Evolutionary conservation across 352 stramenopile species (phyloP).

Genomic region (Phytophthora capsici): DNA sequence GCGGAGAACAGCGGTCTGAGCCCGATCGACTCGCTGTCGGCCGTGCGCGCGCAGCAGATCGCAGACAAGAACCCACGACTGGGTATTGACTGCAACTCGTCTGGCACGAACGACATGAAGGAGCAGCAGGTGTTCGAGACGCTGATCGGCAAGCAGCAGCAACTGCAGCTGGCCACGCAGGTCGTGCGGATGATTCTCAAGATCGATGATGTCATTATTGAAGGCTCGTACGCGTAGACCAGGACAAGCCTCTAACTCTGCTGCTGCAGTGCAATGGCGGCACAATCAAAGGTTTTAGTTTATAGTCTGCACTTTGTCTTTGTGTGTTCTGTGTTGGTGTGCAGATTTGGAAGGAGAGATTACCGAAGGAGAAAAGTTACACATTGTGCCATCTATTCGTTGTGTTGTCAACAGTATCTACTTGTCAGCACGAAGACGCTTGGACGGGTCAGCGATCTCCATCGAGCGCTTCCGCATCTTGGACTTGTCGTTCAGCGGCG

Average conservation of each 20-base stretch:
- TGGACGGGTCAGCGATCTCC: conserved; percentile 50
- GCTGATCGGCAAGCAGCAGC: conserved; percentile 99
- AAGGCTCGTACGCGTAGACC: conserved; percentile 89
- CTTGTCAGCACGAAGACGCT: conserved; percentile 45
- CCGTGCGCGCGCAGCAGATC: conserved; percentile 95
- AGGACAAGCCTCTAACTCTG: conserved; percentile 30
- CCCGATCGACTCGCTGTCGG: conserved; percentile 98
- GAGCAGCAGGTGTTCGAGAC: conserved; percentile 99
- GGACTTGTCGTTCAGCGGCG: conserved; percentile 67
- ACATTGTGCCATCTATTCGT: conserved; percentile 23
- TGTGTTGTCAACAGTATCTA: conserved; percentile 4
- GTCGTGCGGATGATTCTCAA: conserved; percentile 99
- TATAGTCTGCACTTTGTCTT: conserved; percentile 24
- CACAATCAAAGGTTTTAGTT: conserved; percentile 41
- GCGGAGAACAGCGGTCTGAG: conserved; percentile 98
- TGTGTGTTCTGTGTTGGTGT: background rate
- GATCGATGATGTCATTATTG: conserved; percentile 99
- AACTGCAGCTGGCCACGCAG: conserved; percentile 98
- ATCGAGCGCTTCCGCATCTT: conserved; percentile 68
- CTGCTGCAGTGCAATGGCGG: conserved; percentile 10
- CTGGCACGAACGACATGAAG: conserved; percentile 97
- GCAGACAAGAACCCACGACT: conserved; percentile 96
- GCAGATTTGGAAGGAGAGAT: background rate
- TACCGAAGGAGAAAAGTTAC: background rate
- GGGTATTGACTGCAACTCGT: conserved; percentile 97